phyloP scores from a whole-genome alignment of 1,284 basidiomycete genomes.

The Boletus chippewaensis region DNA sequence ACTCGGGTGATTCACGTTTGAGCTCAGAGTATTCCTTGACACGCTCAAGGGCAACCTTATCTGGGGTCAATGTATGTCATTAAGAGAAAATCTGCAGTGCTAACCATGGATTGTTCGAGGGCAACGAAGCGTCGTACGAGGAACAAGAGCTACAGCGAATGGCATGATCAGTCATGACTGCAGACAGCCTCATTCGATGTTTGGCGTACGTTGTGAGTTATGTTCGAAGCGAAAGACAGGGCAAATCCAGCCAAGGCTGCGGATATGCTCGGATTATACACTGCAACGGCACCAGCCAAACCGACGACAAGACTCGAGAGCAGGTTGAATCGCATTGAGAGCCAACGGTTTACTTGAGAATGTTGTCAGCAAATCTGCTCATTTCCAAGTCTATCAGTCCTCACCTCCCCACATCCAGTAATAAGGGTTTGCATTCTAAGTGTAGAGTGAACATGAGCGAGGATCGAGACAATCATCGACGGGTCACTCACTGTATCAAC shows the following conservation, averaged over 20 bases:
- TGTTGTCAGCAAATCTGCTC: slow-evolving; percentile 1
- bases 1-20: slow-evolving; percentile 70
- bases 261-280: slow-evolving; percentile 64
- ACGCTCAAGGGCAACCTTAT: slow-evolving; percentile 81
- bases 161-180: slow-evolving; percentile 24
- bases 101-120: slow-evolving; percentile 86
- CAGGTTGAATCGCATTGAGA: slow-evolving; percentile 78
- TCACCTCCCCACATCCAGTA: slow-evolving; percentile 81
- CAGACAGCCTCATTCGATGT: not conserved
- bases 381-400: slow-evolving; percentile 13
- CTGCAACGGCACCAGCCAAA: slow-evolving; percentile 60
- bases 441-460: not conserved
- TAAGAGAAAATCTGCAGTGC: slow-evolving; percentile 10
- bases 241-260: slow-evolving; percentile 82
- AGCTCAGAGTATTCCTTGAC: slow-evolving; percentile 88
- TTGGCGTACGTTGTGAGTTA: slow-evolving; percentile 63
- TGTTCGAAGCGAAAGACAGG: slow-evolving; percentile 72
- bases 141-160: slow-evolving; percentile 42
- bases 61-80: slow-evolving; percentile 7
- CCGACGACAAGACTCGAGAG: slow-evolving; percentile 71
- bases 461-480: not conserved
- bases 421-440: slow-evolving; percentile 68
- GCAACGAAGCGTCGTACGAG: slow-evolving; percentile 70
- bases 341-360: slow-evolving; percentile 66
- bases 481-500: slow-evolving; percentile 64